phyloP scores from a whole-genome alignment of 176 grass and related monocot species.

The Musa acuminata region DNA sequence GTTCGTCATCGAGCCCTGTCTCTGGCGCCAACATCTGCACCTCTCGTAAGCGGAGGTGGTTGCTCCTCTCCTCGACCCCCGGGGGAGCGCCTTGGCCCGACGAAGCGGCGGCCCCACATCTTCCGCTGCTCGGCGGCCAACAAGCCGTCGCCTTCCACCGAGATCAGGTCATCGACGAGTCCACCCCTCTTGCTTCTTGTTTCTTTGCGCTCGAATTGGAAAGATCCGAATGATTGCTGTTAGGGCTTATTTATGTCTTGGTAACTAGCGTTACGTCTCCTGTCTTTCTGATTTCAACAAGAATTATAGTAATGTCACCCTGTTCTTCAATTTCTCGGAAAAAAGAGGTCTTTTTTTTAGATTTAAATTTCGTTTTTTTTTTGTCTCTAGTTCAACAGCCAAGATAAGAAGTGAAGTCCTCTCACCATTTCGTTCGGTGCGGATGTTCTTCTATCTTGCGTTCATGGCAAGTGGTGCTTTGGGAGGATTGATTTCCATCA shows the following conservation, averaged over 20 bases:
- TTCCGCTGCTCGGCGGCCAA: slow-evolving; percentile 44
- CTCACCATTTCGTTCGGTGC: slow-evolving; percentile 64
- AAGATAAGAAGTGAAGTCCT: slow-evolving; percentile 90
- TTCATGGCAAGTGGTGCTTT: slow-evolving; percentile 69
- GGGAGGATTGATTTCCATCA: slow-evolving; percentile 59
- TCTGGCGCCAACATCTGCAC: neutral
- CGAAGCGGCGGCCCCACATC: neutral
- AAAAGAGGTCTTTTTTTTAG: no score
- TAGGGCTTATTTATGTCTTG: neutral
- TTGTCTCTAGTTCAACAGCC: slow-evolving; percentile 44
- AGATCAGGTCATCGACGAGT: slow-evolving; percentile 44
- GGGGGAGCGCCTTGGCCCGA: slow-evolving; percentile 9
- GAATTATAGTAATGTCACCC: no score
- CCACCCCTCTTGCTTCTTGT: neutral
- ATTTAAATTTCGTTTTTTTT: neutral
- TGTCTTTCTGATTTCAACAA: no score
- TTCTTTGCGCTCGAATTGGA: neutral
- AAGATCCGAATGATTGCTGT: neutral
- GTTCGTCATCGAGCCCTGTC: neutral
- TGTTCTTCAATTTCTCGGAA: no score
- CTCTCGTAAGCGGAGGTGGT: neutral
- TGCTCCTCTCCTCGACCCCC: neutral
- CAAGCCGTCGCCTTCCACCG: slow-evolving; percentile 45
- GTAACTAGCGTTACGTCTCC: no score
- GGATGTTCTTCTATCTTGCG: slow-evolving; percentile 97